Evolutionary conservation across 1,284 basidiomycete genomes (phyloP).

Genomic region (Cerioporus squamosus): DNA sequence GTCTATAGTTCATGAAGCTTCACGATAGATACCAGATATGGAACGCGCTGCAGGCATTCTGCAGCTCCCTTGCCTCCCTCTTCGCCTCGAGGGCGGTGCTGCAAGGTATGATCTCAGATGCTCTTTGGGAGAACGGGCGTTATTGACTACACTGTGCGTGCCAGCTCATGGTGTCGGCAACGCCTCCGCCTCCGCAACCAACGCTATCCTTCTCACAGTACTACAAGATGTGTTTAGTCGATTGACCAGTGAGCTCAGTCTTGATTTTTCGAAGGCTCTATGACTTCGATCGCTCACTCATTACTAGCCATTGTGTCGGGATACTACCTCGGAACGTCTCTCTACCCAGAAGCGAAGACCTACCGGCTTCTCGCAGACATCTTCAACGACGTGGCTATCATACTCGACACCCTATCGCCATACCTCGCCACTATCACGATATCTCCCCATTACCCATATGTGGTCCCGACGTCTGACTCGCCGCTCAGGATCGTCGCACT

Average conservation of each 20-base stretch:
- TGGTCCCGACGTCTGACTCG: conserved; percentile 32
- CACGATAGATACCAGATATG: conserved; percentile 55
- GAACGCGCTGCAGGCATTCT: conserved; percentile 72
- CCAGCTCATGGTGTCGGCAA: conserved; percentile 72
- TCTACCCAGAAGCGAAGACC: conserved; percentile 71
- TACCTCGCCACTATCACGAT: conserved; percentile 39
- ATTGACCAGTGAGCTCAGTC: conserved; percentile 65
- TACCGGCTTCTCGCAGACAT: conserved; percentile 75
- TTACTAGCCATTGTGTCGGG: conserved; percentile 61
- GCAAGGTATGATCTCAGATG: conserved; percentile 65
- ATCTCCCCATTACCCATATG: conserved; percentile 21
- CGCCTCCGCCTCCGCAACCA: conserved; percentile 64
- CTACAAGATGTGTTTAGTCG: conserved; percentile 67
- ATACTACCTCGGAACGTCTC: conserved; percentile 63
- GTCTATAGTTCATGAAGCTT: background rate
- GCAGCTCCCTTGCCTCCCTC: conserved; percentile 64
- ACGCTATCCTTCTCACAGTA: conserved; percentile 65
- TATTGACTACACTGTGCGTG: background rate
- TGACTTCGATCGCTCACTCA: too few species aligned
- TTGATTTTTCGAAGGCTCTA: too few species aligned
- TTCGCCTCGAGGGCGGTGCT: conserved; percentile 70
- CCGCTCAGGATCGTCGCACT: conserved; percentile 50
- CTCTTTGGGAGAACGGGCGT: too few species aligned
- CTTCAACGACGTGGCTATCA: conserved; percentile 61
- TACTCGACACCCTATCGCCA: conserved; percentile 65